Evolutionary conservation across 208 protist species (phyloP).

Genomic region (Leptomonas seymouri): DNA sequence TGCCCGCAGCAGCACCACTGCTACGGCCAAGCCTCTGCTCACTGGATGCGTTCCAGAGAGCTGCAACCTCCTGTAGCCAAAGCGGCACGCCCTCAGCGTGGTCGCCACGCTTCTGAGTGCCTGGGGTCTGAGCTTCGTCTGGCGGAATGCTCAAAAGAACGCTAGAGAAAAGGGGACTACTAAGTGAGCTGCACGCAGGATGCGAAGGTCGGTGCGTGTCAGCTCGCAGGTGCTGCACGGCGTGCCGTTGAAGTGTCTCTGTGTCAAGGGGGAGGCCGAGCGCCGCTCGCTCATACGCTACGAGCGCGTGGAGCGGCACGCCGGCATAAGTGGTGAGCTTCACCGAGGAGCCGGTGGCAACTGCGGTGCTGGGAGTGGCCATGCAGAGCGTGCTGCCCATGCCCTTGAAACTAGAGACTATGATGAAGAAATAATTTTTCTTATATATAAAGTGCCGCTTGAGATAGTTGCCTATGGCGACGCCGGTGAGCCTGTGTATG

Average conservation of each 20-base stretch:
- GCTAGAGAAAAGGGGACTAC: not conserved
- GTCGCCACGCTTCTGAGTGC: not conserved
- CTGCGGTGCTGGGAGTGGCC: slow-evolving; percentile 8
- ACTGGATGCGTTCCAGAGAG: slow-evolving; percentile 31
- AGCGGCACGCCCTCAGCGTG: slow-evolving; percentile 53
- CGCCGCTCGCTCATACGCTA: slow-evolving; percentile 47
- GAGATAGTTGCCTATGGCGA: too few relatives aligned
- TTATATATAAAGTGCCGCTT: not conserved
- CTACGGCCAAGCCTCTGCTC: not conserved
- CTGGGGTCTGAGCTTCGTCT: not conserved
- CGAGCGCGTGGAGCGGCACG: slow-evolving; percentile 37
- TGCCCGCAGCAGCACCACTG: not conserved
- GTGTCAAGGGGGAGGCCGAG: slow-evolving; percentile 26
- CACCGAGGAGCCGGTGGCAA: slow-evolving; percentile 7
- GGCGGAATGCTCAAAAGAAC: not conserved
- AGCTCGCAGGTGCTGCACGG: not conserved
- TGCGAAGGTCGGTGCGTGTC: not conserved
- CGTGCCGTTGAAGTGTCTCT: not conserved
- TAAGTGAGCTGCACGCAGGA: not conserved
- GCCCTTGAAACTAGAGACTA: not conserved
- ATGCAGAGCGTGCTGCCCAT: slow-evolving; percentile 27
- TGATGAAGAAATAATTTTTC: not conserved
- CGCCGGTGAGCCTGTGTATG: too few relatives aligned
- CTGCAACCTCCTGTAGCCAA: slow-evolving; percentile 54
- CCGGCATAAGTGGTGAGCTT: slow-evolving; percentile 36